These are phyloP conservation scores for Striga hermonthica DNA, from an alignment of 305 asterid species.

Conservation along the genomic window DNA sequence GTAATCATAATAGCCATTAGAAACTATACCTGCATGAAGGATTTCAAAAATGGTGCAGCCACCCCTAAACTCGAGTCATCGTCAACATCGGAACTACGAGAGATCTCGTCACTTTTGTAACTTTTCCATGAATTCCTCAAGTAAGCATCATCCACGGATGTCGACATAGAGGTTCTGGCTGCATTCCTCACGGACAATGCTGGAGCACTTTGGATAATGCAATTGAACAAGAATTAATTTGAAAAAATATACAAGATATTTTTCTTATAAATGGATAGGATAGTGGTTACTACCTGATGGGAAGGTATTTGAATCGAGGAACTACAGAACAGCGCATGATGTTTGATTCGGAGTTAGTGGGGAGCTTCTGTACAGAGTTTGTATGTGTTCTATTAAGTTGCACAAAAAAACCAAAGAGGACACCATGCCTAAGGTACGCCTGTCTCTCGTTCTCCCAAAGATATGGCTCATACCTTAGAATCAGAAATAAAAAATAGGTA, in stretches of 20 bases:
- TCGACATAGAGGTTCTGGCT: conserved; percentile 54
- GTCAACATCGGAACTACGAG: conserved; percentile 60
- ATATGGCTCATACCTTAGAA: conserved; percentile 85
- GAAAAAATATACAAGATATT: too few relatives aligned
- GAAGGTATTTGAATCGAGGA: conserved; percentile 97
- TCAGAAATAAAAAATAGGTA: conserved; percentile 33
- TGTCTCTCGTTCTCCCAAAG: conserved; percentile 95
- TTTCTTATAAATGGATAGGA: conserved; percentile 24
- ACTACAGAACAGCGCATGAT: conserved; percentile 92
- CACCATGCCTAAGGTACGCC: conserved; percentile 88
- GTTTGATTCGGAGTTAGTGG: conserved; percentile 89
- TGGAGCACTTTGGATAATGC: conserved; percentile 65
- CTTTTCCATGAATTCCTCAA: conserved; percentile 81
- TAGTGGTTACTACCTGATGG: conserved; percentile 68
- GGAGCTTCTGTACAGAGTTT: conserved; percentile 69
- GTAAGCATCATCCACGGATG: conserved; percentile 75
- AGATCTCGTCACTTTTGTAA: conserved; percentile 62
- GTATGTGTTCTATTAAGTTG: conserved; percentile 81
- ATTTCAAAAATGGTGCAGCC: conserved; percentile 92
- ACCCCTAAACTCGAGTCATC: conserved; percentile 82
- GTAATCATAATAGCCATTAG: conserved; percentile 9
- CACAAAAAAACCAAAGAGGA: conserved; percentile 93
- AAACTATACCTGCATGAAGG: conserved; percentile 88
- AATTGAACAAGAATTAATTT: too few relatives aligned
- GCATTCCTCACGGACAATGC: conserved; percentile 72